phyloP scores from a whole-genome alignment of 2,329 filamentous ascomycete species.

The Pyrenophora seminiperda region DNA sequence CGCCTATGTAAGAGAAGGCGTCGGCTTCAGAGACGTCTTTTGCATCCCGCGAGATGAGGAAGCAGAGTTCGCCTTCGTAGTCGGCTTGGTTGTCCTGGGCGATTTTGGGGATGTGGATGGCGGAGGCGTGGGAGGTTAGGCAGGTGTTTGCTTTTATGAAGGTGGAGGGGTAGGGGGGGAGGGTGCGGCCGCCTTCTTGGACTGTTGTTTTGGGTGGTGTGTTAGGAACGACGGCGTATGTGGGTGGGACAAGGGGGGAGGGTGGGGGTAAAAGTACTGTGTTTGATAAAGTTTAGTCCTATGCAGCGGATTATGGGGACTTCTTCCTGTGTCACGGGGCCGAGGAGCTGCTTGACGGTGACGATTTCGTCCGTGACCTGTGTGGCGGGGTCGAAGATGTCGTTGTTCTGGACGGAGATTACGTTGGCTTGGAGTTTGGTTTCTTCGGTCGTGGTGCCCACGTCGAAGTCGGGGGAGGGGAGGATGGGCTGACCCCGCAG shows the following conservation, averaged over 20 bases:
- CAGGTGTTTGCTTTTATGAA: conserved; percentile 57
- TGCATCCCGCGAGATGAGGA: conserved; percentile 60
- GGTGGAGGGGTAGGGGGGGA: conserved; percentile 56
- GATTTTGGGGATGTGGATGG: conserved; percentile 56
- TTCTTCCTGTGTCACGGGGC: conserved; percentile 57
- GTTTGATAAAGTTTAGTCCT: conserved; percentile 65
- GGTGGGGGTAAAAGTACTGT: conserved; percentile 50
- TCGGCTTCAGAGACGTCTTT: conserved; percentile 55
- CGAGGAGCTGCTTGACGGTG: conserved; percentile 59
- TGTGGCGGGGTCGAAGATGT: conserved; percentile 58
- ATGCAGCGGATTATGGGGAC: conserved; percentile 64
- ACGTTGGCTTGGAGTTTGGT: conserved; percentile 60
- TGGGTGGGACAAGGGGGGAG: too few relatives aligned
- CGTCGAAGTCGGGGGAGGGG: conserved; percentile 53
- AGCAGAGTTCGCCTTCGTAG: conserved; percentile 47
- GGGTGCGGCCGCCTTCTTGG: conserved; percentile 57
- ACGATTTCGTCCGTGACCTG: conserved; percentile 60
- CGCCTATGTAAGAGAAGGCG: conserved; percentile 58
- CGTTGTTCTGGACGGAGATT: conserved; percentile 53
- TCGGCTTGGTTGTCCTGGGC: conserved; percentile 56
- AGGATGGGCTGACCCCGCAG: conserved; percentile 61
- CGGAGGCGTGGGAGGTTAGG: conserved; percentile 48
- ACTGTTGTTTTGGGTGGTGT: conserved; percentile 43
- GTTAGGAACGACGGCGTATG: neutral
- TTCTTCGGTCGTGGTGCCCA: conserved; percentile 55